Percentiles rank a stretch among this genome's conserved stretches.
These are phyloP conservation scores for Wickerhamiella pararugosa DNA, from an alignment of 1,139 yeast species.

Conservation along the genomic window DNA sequence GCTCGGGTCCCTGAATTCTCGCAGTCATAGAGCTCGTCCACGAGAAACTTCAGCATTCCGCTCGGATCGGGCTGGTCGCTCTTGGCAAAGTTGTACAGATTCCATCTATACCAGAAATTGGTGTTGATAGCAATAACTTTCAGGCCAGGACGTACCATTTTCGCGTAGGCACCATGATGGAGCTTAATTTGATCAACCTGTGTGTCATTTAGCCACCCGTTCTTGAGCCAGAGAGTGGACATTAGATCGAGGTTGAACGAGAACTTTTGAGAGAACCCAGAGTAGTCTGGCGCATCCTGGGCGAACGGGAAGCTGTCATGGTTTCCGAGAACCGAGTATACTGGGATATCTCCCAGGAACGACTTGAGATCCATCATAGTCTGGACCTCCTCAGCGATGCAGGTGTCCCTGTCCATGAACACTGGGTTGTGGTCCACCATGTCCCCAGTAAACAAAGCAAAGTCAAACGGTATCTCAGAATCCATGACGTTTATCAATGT, in stretches of 20 bases:
- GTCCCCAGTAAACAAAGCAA: conserved; percentile 57
- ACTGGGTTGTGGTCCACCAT: conserved; percentile 47
- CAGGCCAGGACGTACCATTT: conserved; percentile 40
- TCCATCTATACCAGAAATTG: conserved; percentile 49
- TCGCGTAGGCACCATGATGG: conserved; percentile 52
- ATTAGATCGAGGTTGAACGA: conserved; percentile 47
- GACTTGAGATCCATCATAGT: conserved; percentile 41
- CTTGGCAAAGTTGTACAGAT: conserved; percentile 47
- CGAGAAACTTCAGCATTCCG: conserved; percentile 48
- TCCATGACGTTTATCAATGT: conserved; percentile 33
- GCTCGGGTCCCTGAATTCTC: conserved; percentile 46
- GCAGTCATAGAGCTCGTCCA: conserved; percentile 44
- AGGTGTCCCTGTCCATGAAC: conserved; percentile 37
- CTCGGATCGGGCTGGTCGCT: conserved; percentile 43
- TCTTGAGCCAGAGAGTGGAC: conserved; percentile 38
- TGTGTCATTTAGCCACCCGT: conserved; percentile 20
- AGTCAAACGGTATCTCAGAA: conserved; percentile 30
- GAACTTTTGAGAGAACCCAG: conserved; percentile 36
- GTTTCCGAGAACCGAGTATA: conserved; percentile 54
- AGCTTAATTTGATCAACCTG: conserved; percentile 20
- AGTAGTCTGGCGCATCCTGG: conserved; percentile 42
- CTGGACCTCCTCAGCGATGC: conserved; percentile 38
- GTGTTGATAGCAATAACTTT: conserved; percentile 53
- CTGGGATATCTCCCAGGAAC: conserved; percentile 39
- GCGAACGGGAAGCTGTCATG: conserved; percentile 66